phyloP scores from a whole-genome alignment of 768 basidiomycete species.

The Serendipita indica region DNA sequence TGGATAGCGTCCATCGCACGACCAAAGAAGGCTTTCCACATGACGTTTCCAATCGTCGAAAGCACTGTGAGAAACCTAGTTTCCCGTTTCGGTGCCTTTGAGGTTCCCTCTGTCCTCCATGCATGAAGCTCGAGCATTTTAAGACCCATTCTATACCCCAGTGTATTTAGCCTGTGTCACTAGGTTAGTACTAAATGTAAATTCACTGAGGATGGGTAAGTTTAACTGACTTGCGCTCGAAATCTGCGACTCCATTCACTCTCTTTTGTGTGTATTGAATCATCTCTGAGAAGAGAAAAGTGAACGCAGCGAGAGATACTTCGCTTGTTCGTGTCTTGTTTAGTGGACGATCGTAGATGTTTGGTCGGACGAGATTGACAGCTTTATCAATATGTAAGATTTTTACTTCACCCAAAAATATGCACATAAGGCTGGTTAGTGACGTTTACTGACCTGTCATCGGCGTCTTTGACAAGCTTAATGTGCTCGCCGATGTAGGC shows the following conservation, averaged over 20 bases:
- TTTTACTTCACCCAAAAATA: neutral
- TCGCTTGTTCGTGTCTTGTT: slow-evolving; percentile 78
- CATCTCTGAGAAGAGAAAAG: slow-evolving; percentile 85
- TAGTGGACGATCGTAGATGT: slow-evolving; percentile 78
- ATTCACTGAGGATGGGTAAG: neutral
- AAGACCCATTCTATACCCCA: slow-evolving; percentile 84
- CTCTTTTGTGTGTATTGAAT: slow-evolving; percentile 94
- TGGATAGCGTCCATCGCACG: slow-evolving; percentile 90
- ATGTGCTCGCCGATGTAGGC: neutral
- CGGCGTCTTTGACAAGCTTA: neutral
- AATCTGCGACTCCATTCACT: slow-evolving; percentile 85
- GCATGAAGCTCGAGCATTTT: slow-evolving; percentile 76
- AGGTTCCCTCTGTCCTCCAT: slow-evolving; percentile 61
- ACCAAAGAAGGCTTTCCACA: slow-evolving; percentile 90
- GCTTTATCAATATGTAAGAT: neutral
- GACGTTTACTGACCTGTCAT: neutral
- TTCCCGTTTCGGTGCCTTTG: slow-evolving; percentile 86
- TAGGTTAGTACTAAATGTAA: slow-evolving; percentile 1
- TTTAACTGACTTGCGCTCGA: slow-evolving; percentile 66
- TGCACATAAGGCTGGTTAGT: neutral
- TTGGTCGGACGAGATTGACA: slow-evolving; percentile 39
- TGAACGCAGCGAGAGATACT: slow-evolving; percentile 68
- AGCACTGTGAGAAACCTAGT: slow-evolving; percentile 80
- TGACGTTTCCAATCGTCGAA: slow-evolving; percentile 87
- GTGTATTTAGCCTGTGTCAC: slow-evolving; percentile 59